Base-by-base conservation (phyloP, 2,329 filamentous ascomycete genomes). In the Alternaria viburni region DNA sequence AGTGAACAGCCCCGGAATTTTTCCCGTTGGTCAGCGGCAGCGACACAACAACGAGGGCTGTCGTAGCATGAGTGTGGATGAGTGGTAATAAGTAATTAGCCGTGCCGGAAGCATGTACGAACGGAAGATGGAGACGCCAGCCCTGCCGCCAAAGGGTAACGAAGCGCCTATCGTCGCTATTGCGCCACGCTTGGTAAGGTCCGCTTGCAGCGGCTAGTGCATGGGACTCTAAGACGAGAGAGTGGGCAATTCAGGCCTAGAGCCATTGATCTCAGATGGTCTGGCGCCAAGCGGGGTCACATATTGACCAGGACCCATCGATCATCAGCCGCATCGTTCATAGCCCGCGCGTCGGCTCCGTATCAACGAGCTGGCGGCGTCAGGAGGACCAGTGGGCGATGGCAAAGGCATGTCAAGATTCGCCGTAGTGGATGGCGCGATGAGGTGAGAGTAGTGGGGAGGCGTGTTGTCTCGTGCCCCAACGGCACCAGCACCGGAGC, bases 121-220 rank as follows among this genome's bases (percentile, higher is more conserved):
- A 64, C 57, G 56, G 58, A 69, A 67, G 43, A 50, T 65, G 67
- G 65, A 68, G 71, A 70, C 68, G 68, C 70, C 73, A 78, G 75
- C 73, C 74, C 74, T 77, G 73, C 69, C 58, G 70, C 68, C 69
- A 70, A 62, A 65, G 49, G 61, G 57, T 52, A 32, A 60, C 54
- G 57, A 50, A 64, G 74, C 70, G 73, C 72, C 67, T 76, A 78
- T 77, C 68, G 70, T 69, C 52, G 70, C 73, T 67, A 71, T 74
- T 69, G 67, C 73, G 73, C 74, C 72, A 75, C 75, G 76, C 66
- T 66, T 73, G 67, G 59, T 66, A 59, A 62, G 64, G 54, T 65
- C 75, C 77, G 77, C 77, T 72, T 80, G 74, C 76, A 79, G 77
- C 76, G 76, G 74, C 73, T 80, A 75, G 72, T 72, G 68, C 70